Percentiles rank a stretch among this genome's conserved stretches.
These are phyloP conservation scores for Ascocoryne sarcoides DNA, from an alignment of 2,329 filamentous ascomycete genomes.

Conservation along the genomic window DNA sequence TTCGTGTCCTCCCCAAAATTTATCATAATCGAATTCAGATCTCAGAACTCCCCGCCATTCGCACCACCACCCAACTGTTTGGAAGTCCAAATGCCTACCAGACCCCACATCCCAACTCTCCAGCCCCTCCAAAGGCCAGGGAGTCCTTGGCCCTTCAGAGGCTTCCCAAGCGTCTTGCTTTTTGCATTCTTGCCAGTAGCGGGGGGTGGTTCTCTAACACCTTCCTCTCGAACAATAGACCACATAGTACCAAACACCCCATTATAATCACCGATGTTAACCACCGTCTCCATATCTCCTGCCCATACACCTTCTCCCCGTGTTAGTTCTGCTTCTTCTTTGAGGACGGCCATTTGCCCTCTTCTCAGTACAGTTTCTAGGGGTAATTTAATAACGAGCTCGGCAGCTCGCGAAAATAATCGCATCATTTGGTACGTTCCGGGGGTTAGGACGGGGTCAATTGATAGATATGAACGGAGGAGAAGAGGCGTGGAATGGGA, in stretches of 20 bases:
- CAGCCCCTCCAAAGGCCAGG: conserved; percentile 49
- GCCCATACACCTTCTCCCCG: conserved; percentile 7
- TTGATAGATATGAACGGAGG: conserved; percentile 72
- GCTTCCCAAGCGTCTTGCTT: conserved; percentile 7
- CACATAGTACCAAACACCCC: conserved; percentile 92
- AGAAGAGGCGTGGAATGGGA: conserved; percentile 76
- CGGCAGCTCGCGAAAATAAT: conserved; percentile 70
- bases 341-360: conserved; percentile 69
- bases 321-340: conserved; percentile 18
- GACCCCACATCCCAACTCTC: conserved; percentile 48
- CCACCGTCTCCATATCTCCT: conserved; percentile 56
- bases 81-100: conserved; percentile 44
- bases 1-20: background rate
- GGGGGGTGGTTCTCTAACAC: conserved; percentile 29
- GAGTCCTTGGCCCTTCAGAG: conserved; percentile 41
- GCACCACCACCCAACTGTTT: conserved; percentile 22
- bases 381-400: conserved; percentile 80
- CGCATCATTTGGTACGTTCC: conserved; percentile 73
- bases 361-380: conserved; percentile 86
- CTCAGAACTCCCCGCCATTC: conserved; percentile 24
- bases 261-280: conserved; percentile 70
- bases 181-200: conserved; percentile 9
- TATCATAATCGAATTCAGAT: too few species aligned
- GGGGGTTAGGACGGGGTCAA: conserved; percentile 76
- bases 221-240: conserved; percentile 77